Evolutionary conservation across 164 flowering plant species (phyloP), one percentile per base, ranked within the genome.

Genomic region (Buxus sempervirens): DNA sequence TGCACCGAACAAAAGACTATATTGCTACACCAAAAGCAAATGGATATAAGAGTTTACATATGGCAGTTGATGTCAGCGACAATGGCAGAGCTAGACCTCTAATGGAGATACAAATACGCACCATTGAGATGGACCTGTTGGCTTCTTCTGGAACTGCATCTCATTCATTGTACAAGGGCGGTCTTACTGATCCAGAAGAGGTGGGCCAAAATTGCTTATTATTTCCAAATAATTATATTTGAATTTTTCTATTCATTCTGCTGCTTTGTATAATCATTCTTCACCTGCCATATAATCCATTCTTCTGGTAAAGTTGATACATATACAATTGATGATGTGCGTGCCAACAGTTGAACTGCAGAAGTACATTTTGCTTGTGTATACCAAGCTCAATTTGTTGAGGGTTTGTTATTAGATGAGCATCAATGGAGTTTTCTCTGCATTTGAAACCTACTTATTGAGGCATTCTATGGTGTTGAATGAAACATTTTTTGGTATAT

Each of bases 51-150:
- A 94, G 98, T 71, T 82, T 91, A 60, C 97, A 94, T 72, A 84
- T 94, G 95, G 96, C 96, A 0, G 95, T 91, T 73, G 93, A 94
- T 82, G 82, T 87, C 42, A 83, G 91, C 71, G 90, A 83, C 22
- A 64, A 67, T 77, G 88, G 80, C 22, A 75, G 60, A 78, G 68
- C 63, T 59, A 78, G 82, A 60, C 96, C 96, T 27, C 75, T 74
- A 9, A 90, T 90, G 96, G 96, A 95, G 78, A 89, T 91, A 68
- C 96, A 94, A 70, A 91, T 91, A 67, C 80, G 96, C 63, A 91
- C 96, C 42, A 69, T 79, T 18, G 96, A 90, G 75, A 91, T 90
- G 98, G 92, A 91, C 69, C 73, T 70, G 77, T 70, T 83, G 77
- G 93, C 98, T 19, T 76, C 79, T 60, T 91, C 79, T 66, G 98